A percentile compares a stretch with the other conserved stretches of the same genome.
Conservation (phyloP, 2,329 filamentous ascomycete species). For the Dactylellina cionopaga region DNA sequence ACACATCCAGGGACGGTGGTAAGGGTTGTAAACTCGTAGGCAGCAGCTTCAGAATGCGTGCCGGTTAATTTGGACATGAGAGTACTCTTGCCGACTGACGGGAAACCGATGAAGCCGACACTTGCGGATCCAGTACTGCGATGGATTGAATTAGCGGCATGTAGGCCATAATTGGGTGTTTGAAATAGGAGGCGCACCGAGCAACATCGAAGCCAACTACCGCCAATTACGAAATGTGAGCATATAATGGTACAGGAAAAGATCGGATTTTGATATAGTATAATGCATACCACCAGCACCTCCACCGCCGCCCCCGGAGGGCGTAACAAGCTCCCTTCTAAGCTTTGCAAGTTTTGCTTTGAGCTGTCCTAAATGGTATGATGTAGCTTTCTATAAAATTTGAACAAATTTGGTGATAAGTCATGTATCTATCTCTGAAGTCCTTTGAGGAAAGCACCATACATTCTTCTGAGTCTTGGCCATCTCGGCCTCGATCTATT, state of each 20-base stretch:
- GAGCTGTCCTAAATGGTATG: conserved; percentile 91
- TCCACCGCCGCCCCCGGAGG: conserved; percentile 79
- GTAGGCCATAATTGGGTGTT: neutral
- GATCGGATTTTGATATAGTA: too few relatives aligned
- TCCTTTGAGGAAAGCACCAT: neutral
- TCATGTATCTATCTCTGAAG: neutral
- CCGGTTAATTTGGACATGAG: conserved; percentile 94
- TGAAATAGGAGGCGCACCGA: conserved; percentile 1
- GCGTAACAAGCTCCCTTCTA: conserved; percentile 93
- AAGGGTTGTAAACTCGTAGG: conserved; percentile 97
- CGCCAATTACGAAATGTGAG: too few relatives aligned
- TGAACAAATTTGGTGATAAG: neutral
- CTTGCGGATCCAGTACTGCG: conserved; percentile 90
- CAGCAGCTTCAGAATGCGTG: conserved; percentile 95
- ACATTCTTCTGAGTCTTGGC: conserved; percentile 92
- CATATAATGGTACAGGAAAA: too few relatives aligned
- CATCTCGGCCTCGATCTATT: conserved; percentile 70
- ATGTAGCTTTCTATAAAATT: conserved; percentile 75
- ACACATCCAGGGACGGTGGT: conserved; percentile 98
- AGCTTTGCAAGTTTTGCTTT: conserved; percentile 99
- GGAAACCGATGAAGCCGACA: conserved; percentile 97
- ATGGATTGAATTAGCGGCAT: neutral
- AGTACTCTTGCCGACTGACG: conserved; percentile 97
- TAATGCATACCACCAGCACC: conserved; percentile 72
- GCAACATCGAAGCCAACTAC: conserved; percentile 92